Percentiles rank a stretch among this genome's conserved stretches.
Conservation (phyloP, 75 land plant genomes). For the Chamaecyparis obtusa region DNA sequence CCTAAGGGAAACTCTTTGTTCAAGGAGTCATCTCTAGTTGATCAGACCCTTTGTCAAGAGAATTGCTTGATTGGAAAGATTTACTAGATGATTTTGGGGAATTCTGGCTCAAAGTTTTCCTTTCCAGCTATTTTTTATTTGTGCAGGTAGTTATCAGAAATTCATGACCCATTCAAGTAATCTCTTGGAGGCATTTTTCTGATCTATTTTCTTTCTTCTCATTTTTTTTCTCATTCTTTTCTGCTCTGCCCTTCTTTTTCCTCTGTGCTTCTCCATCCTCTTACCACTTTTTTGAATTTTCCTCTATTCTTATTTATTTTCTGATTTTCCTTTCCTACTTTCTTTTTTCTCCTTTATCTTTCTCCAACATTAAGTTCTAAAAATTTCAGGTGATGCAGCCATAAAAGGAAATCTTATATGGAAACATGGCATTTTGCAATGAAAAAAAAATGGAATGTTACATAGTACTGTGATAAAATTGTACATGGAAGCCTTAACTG, state of each 20-base stretch:
- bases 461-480: background rate
- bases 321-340: background rate
- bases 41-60: no score
- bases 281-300: background rate
- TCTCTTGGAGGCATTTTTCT: background rate
- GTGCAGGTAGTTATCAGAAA: background rate
- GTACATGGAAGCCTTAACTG: background rate
- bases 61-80: background rate
- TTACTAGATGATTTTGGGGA: background rate
- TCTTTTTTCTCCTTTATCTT: background rate
- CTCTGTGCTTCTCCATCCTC: background rate
- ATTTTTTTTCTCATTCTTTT: no score
- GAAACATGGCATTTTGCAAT: background rate
- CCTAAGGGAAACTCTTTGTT: no score
- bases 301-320: background rate
- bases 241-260: no score
- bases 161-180: background rate
- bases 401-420: background rate
- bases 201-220: no score
- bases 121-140: background rate
- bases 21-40: no score
- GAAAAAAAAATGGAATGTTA: background rate
- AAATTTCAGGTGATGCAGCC: background rate
- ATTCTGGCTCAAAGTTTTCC: background rate
- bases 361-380: background rate